A percentile compares a stretch with the other conserved stretches of the same genome.
These are phyloP conservation scores for Leishmania aethiopica DNA, from an alignment of 208 protist genomes.

Conservation along the genomic window DNA sequence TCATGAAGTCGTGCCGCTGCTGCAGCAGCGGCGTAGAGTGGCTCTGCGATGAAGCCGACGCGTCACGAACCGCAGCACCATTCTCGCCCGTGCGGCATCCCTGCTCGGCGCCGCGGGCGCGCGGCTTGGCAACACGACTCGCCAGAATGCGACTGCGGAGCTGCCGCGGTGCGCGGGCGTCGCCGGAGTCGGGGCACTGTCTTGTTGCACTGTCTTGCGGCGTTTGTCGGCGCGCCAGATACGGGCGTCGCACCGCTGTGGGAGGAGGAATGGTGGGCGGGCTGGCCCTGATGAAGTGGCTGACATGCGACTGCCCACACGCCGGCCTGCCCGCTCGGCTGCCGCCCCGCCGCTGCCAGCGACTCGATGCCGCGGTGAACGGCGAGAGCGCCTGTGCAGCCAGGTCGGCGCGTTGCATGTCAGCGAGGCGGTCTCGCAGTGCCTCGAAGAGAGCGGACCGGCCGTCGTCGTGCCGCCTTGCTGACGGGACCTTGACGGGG, in stretches of 20 bases:
- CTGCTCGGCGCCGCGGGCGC: neutral
- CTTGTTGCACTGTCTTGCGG: neutral
- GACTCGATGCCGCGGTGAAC: neutral
- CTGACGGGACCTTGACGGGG: neutral
- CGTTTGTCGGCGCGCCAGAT: neutral
- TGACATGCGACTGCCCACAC: neutral
- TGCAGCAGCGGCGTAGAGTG: neutral
- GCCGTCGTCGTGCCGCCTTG: conserved; percentile 3
- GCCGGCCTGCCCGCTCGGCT: neutral
- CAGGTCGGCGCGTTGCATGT: conserved; percentile 15
- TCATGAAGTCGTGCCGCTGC: conserved; percentile 13
- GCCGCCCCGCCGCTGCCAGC: neutral
- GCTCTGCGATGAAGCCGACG: neutral
- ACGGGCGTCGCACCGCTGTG: neutral
- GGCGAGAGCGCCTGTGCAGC: conserved; percentile 7
- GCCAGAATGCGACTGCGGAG: conserved; percentile 18
- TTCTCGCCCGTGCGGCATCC: neutral
- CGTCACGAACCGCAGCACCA: neutral
- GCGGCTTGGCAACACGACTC: conserved; percentile 8
- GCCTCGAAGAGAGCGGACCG: conserved; percentile 5
- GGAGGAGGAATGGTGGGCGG: neutral
- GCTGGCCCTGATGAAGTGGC: neutral
- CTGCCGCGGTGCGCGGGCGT: conserved; percentile 8
- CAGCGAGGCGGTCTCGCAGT: neutral
- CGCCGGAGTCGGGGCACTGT: neutral